Evolutionary conservation across 805 yeast genomes (phyloP).

Genomic region (Yarrowia sp.): DNA sequence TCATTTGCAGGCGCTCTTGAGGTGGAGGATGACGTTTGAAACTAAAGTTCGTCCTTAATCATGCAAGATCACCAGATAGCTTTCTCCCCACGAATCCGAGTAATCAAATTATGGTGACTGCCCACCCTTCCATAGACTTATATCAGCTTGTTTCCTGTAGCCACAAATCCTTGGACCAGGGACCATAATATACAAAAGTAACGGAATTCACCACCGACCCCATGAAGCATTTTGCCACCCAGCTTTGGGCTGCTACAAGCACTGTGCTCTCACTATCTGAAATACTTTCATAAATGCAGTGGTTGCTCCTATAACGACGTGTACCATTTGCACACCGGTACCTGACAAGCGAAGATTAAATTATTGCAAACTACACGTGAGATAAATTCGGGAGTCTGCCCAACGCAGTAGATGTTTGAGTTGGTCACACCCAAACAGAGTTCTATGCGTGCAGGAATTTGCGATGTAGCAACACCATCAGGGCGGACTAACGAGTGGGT

Average conservation of each 20-base stretch:
- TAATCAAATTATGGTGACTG: background rate
- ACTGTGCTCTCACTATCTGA: no score
- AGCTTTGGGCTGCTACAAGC: no score
- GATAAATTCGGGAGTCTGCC: constrained; percentile 8
- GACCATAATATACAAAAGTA: no score
- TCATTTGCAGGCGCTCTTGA: background rate
- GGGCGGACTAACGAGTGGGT: background rate
- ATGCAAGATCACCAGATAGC: constrained; percentile 26
- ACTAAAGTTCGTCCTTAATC: constrained; percentile 10
- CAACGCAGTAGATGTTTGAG: constrained; percentile 4
- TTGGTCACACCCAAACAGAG: constrained; percentile 15
- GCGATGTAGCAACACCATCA: constrained; percentile 32
- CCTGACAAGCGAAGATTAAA: background rate
- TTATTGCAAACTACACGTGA: constrained; percentile 18
- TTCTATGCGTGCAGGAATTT: constrained; percentile 31
- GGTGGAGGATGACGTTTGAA: constrained; percentile 3
- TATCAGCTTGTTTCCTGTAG: no score
- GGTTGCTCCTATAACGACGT: background rate
- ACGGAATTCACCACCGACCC: no score
- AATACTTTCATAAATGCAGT: no score
- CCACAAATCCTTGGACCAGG: no score
- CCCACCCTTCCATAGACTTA: background rate
- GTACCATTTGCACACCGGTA: background rate
- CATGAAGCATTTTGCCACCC: no score
- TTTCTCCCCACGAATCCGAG: constrained; percentile 9